Evolutionary conservation across 139 green algal genomes (phyloP).

Genomic region (Limnomonas spitsbergensis): DNA sequence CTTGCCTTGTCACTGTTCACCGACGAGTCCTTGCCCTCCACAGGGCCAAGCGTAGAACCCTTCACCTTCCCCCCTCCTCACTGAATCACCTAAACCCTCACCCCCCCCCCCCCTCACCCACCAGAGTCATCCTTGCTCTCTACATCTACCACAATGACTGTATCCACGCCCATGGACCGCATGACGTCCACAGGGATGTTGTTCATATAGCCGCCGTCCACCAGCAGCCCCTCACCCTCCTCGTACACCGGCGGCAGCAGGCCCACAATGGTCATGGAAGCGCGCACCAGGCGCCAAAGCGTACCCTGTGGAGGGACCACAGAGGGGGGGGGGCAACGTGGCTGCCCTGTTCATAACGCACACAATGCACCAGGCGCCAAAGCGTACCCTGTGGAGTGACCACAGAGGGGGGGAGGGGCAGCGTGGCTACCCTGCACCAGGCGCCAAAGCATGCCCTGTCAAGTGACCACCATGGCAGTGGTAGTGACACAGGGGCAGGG

Average conservation of each 20-base stretch:
- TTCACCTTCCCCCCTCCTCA: too few species aligned
- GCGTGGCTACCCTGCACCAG: too few species aligned
- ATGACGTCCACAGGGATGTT: conserved; percentile 55
- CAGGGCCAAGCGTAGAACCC: too few species aligned
- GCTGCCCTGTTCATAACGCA: too few species aligned
- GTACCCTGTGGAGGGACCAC: conserved; percentile 12
- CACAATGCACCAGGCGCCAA: conserved; percentile 50
- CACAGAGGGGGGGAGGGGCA: too few species aligned
- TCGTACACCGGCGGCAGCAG: conserved; percentile 70
- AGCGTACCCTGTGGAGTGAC: conserved; percentile 23
- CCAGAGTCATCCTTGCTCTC: conserved; percentile 59
- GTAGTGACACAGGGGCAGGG: too few species aligned
- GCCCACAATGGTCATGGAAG: conserved; percentile 79
- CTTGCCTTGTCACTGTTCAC: too few species aligned
- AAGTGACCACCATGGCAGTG: too few species aligned
- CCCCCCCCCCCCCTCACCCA: too few species aligned
- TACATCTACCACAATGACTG: conserved; percentile 73
- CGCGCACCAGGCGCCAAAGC: conserved; percentile 53
- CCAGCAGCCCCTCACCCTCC: conserved; percentile 62
- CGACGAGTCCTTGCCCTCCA: too few species aligned
- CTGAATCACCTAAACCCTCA: too few species aligned
- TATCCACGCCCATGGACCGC: conserved; percentile 61
- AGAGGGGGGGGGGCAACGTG: too few species aligned
- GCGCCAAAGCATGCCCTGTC: conserved; percentile 35
- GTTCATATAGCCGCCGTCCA: conserved; percentile 72